Evolutionary conservation across 306 rosid species (phyloP).

Genomic region (Trifolium dubium): DNA sequence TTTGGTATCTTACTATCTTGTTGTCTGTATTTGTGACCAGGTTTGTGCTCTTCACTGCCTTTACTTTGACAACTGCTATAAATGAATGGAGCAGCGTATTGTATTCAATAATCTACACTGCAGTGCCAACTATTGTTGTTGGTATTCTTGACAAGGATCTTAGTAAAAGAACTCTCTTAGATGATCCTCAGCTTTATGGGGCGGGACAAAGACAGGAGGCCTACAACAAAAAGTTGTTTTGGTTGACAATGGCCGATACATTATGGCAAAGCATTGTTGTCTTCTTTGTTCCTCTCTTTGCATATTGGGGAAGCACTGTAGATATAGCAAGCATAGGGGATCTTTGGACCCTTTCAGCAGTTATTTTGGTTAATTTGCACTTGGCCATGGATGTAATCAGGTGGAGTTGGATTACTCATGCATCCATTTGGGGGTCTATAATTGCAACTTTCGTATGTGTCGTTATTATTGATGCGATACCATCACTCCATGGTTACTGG

Average conservation of each 20-base stretch:
- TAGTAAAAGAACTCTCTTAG: constrained; percentile 75
- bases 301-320: constrained; percentile 68
- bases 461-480: constrained; percentile 70
- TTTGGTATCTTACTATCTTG: constrained; percentile 5
- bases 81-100: constrained; percentile 90
- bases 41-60: constrained; percentile 81
- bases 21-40: constrained; percentile 46
- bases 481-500: constrained; percentile 77
- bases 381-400: constrained; percentile 90
- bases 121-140: constrained; percentile 83
- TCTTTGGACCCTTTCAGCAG: constrained; percentile 91
- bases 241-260: constrained; percentile 79
- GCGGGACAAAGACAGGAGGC: constrained; percentile 85
- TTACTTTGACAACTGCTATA: constrained; percentile 81
- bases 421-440: constrained; percentile 90
- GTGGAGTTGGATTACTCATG: constrained; percentile 82
- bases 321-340: constrained; percentile 86
- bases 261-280: constrained; percentile 85
- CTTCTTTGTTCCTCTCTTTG: constrained; percentile 75
- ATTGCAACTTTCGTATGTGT: constrained; percentile 75
- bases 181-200: constrained; percentile 82
- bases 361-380: constrained; percentile 83
- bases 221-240: constrained; percentile 81
- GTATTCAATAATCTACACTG: constrained; percentile 79
- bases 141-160: constrained; percentile 97